Evolutionary conservation across 257 asterid species (phyloP).

Genomic region (Solanum lycopersicoides): DNA sequence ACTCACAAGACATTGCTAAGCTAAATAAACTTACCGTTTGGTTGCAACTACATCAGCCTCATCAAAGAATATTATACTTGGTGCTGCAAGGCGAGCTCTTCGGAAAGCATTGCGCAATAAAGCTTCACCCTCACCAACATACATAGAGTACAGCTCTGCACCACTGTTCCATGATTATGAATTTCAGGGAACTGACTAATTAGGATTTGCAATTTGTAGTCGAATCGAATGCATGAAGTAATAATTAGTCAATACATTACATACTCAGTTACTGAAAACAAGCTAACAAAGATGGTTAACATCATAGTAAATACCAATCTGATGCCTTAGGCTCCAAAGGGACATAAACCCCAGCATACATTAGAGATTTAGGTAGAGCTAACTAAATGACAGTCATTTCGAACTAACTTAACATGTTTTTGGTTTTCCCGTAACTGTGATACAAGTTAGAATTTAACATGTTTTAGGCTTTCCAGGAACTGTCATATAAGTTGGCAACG

Average conservation of each 20-base stretch:
- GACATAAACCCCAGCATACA: neutral
- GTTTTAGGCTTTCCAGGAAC: neutral
- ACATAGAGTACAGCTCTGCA: conserved; percentile 86
- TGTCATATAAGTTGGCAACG: neutral
- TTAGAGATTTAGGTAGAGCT: neutral
- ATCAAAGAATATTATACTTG: conserved; percentile 90
- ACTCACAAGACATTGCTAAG: neutral
- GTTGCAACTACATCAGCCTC: conserved; percentile 95
- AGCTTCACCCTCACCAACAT: conserved; percentile 98
- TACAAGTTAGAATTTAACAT: neutral
- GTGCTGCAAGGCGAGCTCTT: conserved; percentile 93
- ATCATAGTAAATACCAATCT: neutral
- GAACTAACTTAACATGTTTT: neutral
- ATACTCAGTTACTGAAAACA: neutral
- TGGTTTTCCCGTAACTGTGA: neutral
- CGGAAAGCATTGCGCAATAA: conserved; percentile 75
- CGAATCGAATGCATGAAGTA: neutral
- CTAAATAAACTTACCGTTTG: conserved; percentile 36
- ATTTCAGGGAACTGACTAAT: neutral
- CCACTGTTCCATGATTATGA: conserved; percentile 44
- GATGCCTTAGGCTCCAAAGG: neutral
- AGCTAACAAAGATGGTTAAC: neutral
- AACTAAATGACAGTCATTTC: neutral
- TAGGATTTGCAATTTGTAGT: neutral
- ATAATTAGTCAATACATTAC: neutral